Percentiles rank a stretch among this genome's conserved stretches.
phyloP scores from a whole-genome alignment of 164 flowering plant genomes.

The Dillenia suffruticosa region DNA sequence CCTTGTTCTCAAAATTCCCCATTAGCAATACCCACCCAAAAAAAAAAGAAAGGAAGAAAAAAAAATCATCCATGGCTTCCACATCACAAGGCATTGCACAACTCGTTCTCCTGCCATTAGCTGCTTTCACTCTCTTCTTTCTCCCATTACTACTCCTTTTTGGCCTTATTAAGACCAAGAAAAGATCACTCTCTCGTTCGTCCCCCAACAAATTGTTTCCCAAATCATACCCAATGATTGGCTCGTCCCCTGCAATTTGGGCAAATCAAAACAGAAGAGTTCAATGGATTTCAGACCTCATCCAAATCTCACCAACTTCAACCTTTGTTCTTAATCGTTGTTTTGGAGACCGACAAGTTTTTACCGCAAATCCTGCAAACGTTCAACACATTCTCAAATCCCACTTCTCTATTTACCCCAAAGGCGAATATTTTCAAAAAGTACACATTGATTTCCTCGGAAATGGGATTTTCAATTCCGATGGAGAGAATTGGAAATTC shows the following conservation, averaged over 20 bases:
- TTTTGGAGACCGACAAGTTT: slow-evolving; percentile 11
- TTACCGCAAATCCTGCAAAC: slow-evolving; percentile 46
- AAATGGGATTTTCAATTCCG: slow-evolving; percentile 37
- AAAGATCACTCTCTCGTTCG: not conserved
- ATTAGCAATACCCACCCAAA: too few relatives aligned
- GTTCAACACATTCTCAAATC: slow-evolving; percentile 57
- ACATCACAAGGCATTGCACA: too few relatives aligned
- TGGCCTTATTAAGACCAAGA: not conserved
- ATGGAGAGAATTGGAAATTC: slow-evolving; percentile 49
- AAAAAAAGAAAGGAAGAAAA: too few relatives aligned
- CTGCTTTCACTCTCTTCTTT: slow-evolving; percentile 3
- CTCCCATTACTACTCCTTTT: slow-evolving; percentile 7
- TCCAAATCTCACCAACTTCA: slow-evolving; percentile 26
- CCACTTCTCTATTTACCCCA: slow-evolving; percentile 34
- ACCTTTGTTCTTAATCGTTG: slow-evolving; percentile 31
- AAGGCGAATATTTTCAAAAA: slow-evolving; percentile 17
- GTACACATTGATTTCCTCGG: slow-evolving; percentile 36
- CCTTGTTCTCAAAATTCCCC: too few relatives aligned
- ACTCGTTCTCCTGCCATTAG: slow-evolving; percentile 5
- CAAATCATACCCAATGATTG: slow-evolving; percentile 37
- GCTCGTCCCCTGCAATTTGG: slow-evolving; percentile 16
- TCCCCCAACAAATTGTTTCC: slow-evolving; percentile 13
- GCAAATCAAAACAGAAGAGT: slow-evolving; percentile 12
- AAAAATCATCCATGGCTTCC: too few relatives aligned
- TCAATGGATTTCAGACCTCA: slow-evolving; percentile 28